phyloP scores from a whole-genome alignment of 192 early-diverging fungal species.

The Coemansia sp. region DNA sequence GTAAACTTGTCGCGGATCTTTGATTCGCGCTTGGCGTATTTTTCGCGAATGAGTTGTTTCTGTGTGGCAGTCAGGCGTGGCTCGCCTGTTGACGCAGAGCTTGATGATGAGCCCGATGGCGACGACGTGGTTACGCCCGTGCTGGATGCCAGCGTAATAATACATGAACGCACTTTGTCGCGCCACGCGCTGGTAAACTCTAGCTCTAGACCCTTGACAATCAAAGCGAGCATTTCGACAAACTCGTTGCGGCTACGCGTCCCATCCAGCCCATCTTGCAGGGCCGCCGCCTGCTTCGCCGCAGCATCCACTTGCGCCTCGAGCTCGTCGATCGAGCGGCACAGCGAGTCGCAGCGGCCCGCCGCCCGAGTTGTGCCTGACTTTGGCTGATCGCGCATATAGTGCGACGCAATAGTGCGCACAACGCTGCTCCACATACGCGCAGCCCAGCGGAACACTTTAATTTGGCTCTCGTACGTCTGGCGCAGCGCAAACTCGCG shows the following conservation, averaged over 20 bases:
- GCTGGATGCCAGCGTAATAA: slow-evolving; percentile 12
- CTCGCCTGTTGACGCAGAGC: slow-evolving; percentile 15
- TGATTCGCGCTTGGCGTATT: slow-evolving; percentile 11
- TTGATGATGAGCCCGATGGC: slow-evolving; percentile 10
- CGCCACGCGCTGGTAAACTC: slow-evolving; percentile 26
- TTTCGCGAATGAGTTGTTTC: slow-evolving; percentile 29
- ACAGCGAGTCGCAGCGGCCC: slow-evolving; percentile 9
- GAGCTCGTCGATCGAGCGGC: slow-evolving; percentile 26
- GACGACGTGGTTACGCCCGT: background rate
- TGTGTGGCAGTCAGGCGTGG: slow-evolving; percentile 30
- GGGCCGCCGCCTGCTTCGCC: background rate
- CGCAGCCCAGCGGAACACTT: slow-evolving; percentile 27
- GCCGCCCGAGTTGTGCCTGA: background rate
- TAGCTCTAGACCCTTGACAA: slow-evolving; percentile 21
- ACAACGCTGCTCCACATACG: slow-evolving; percentile 32
- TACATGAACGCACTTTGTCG: slow-evolving; percentile 26
- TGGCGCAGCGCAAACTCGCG: slow-evolving; percentile 23
- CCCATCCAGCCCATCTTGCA: slow-evolving; percentile 13
- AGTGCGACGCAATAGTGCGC: slow-evolving; percentile 7
- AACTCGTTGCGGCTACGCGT: slow-evolving; percentile 14
- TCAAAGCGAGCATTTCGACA: slow-evolving; percentile 19
- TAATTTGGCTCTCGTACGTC: slow-evolving; percentile 33
- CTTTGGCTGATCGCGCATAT: background rate
- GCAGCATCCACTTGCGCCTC: slow-evolving; percentile 27
- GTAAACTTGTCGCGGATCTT: background rate